Base-by-base conservation (phyloP, 306 rosid genomes). In the Quercus glauca region DNA sequence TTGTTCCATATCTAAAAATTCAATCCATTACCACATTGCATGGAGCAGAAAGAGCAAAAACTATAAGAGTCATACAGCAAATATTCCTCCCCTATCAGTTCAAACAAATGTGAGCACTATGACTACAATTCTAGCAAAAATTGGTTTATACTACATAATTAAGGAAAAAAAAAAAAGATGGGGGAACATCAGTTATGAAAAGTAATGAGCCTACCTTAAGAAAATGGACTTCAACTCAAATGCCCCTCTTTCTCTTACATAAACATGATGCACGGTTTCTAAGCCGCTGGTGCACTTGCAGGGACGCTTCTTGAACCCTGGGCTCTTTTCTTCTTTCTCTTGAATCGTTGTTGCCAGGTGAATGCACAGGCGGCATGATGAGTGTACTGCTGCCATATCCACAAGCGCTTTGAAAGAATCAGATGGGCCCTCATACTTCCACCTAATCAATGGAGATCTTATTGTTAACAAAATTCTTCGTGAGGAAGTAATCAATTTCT, bases 301-400 rank as follows among this genome's bases (percentile, higher is more conserved):
- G 43, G 96, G 96, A 53, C 99, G 96, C 58, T 85, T 91, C 87
- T 89, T 91, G 82, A 90, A 86, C 53, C 73, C 75, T 10, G 79
- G 88, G 64, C 88, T 86, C 78, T 77, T 86, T 79, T 95, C 99
- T 84, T 95, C 99, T 83, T 82, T 85, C 79, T 92, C 93, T 58
- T 77, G 89, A 81, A 88, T 90, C 41, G 9, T 5, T 1, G 99
- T 90, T 60, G 98, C 99, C 91, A 95, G 83, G 87, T 93, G 97
- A 87, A 95, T 89, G 85, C 99, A 95, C 80, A 95, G 98, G 81
- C 99, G 99, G 81, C 99, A 95, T 29, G 99, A 93, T 53, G 98
- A 95, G 88, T 95, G 99, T 79, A 95, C 98, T 56, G 97, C 97
- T 64, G 98, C 99, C 99, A 95, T 95, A 88, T 95, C 99, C 79